Base-by-base conservation (phyloP, 371 early-diverging fungal species). In the Mucor mucedo region DNA sequence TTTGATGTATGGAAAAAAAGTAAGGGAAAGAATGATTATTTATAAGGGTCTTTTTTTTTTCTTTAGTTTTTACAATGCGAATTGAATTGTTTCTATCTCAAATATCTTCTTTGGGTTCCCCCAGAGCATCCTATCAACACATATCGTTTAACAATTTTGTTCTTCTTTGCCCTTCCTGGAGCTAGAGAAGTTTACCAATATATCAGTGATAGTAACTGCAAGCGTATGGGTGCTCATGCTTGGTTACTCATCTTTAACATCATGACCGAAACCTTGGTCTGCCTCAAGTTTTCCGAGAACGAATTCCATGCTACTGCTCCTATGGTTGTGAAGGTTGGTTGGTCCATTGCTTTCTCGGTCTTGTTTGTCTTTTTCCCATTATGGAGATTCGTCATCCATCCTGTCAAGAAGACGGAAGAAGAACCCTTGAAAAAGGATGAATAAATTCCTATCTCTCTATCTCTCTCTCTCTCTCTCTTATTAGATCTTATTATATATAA, bases 71-170 rank as follows among this genome's bases (percentile, higher is more conserved):
- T 96, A 65, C 86, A 88, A 64, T 87, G 88, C 54, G 97, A 97
- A 72, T 76, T 98, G 52, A 96, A 96, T 68, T 93, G 93, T 45
- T 97, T 97, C 69, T 97, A 97, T 64, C 82, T 98, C 40, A 98
- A 97, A 79, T 91, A 89, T 57, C 80, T 97, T 10, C 77, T 97
- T 40, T 97, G 95, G 95, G 77, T 97, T n/a, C 95, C 98, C 16
- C 93, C 96, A 9, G 90, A 90, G 57, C 93, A 97, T 76, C 81
- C 83, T 54, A 68, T 97, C 52, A 95, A 96, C 60, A 83, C 90
- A 5, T 83, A 82, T 39, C 90, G 98, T 6, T 80, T 97, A 54
- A 79, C 90, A 16, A 78, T 91, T 40, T 79, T 91, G 65, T 95
- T 95, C 71, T 79, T 97, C 63, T 88, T 93, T 74, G 90, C 92